Base-by-base conservation (phyloP, 768 basidiomycete species). In the Daedalea quercina region DNA sequence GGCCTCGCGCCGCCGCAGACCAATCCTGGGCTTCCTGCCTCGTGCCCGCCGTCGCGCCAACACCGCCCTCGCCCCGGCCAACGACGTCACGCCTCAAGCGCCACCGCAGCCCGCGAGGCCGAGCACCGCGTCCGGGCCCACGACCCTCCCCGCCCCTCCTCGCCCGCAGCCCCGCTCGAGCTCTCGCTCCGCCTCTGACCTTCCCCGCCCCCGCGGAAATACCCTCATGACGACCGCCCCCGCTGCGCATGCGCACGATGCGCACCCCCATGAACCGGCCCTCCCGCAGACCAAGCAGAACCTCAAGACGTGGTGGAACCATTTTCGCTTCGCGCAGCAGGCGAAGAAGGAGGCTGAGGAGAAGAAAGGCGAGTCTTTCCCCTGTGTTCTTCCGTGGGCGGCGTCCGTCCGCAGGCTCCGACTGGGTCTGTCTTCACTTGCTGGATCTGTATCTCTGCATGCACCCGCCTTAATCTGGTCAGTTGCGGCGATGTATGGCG, bases 281-380 rank as follows among this genome's bases (percentile, higher is more conserved):
- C 51, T 28, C 15, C 44, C 61, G 33, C 60, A 59, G 17, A 58
- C 62, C 28, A 63, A 60, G 58, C 61, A 58, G 13, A 63, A 63
- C 33, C 78, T 89, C 47, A 86, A 83, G 71, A 79, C 88, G 9
- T 93, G 90, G 90, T 90, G 90, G 85, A 77, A 80, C 44, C 80
- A 83, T 58, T 88, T 92, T 59, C 82, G 79, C 2, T 77, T 81
- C 55, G 73, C 76, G 1, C 85, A 86, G 65, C 78, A 74, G 58
- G 57, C 74, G 15, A 88, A 82, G 72, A 84, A 79, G 60, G 75
- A 81, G 23, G 69, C 67, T 3, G 78, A 77, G 52, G 67, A 66
- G 42, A 64, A 63, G 50, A 70, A 68, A 63, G 73, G 80, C 77
- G 44, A 50, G 74, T 66, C 43, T 44, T 22, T 28, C 24, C 48